Base-by-base conservation (phyloP, 2,329 filamentous ascomycete genomes). In the Leptographium wingfieldii region DNA sequence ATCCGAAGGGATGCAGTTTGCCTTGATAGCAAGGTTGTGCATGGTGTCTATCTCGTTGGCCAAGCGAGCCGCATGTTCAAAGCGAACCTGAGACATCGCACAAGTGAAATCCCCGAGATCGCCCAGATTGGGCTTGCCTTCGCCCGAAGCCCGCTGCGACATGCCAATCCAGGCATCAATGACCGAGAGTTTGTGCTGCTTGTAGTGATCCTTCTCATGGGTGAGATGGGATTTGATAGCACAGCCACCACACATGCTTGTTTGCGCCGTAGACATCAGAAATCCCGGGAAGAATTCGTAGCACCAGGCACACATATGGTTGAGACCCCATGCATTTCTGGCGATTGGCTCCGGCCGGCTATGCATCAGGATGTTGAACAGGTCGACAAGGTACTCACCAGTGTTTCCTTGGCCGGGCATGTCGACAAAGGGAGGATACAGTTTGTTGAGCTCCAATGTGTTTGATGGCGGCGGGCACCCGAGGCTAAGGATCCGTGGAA, bases 141-240 rank as follows among this genome's bases (percentile, higher is more conserved):
- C 22, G 10, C 11, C 9, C 7, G 27, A 5, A 3, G 27, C 6
- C 16, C 10, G 16, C 12, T 33, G 3, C 10, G 22, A 31, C 27
- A n/a, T 14, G 48, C 48, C 48, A 3, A 27, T 3, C 48, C 48
- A 51, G 22, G 5, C 38, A 25, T 35, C 27, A 5, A 54, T 19
- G 25, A 60, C 40, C n/a, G 31, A 49, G 7, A 4, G 9, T 27
- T 58, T 56, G 49, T 57, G 56, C 19, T 46, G 19, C 38, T 57
- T 57, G 59, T 60, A 60, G 49, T 60, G 59, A 22, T 60, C 59
- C 5, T 1, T 14, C 51, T 58, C 59, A 6, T 3, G 5, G 9
- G 48, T 11, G n/a, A 60, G 49, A 3, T 14, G 2, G 7, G 0
- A 1, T 11, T 9, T 16, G 3, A 60, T 35, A 11, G 11, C 3